These are phyloP conservation scores for Cryptosporidium sp. DNA, from an alignment of 169 alveolate genomes.

Conservation along the genomic window DNA sequence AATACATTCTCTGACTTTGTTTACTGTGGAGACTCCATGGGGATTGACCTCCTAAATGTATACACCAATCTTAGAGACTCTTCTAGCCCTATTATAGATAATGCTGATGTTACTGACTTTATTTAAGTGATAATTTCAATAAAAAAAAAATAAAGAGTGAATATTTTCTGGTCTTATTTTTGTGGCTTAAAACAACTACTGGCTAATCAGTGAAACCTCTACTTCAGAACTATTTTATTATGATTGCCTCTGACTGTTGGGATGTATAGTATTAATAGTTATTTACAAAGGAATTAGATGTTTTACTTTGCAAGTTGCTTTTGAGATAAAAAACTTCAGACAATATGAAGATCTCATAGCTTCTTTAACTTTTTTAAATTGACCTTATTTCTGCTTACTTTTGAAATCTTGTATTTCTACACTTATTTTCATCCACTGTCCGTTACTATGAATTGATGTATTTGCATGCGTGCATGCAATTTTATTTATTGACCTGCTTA, in stretches of 20 bases:
- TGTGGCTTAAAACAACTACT: neutral
- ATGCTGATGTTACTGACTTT: constrained; percentile 25
- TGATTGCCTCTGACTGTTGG: neutral
- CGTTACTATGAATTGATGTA: neutral
- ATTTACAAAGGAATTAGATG: neutral
- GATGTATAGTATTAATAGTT: neutral
- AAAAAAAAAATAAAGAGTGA: neutral
- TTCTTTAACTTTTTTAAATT: neutral
- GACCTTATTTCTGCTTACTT: no score
- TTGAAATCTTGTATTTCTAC: neutral
- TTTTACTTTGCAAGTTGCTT: neutral
- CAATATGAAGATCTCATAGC: neutral
- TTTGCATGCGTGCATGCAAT: neutral
- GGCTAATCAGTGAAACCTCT: neutral
- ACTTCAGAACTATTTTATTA: neutral
- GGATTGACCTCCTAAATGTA: constrained; percentile 29
- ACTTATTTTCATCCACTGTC: neutral
- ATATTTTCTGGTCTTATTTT: neutral
- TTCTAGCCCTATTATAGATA: constrained; percentile 32
- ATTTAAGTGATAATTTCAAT: neutral
- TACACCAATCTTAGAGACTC: constrained; percentile 46
- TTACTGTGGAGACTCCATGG: constrained; percentile 70
- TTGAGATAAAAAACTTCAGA: neutral
- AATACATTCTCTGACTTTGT: constrained; percentile 62
- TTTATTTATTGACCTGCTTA: neutral